These are phyloP conservation scores for Phlyctochytrium planicorne DNA, from an alignment of 192 early-diverging fungal species.

Conservation along the genomic window DNA sequence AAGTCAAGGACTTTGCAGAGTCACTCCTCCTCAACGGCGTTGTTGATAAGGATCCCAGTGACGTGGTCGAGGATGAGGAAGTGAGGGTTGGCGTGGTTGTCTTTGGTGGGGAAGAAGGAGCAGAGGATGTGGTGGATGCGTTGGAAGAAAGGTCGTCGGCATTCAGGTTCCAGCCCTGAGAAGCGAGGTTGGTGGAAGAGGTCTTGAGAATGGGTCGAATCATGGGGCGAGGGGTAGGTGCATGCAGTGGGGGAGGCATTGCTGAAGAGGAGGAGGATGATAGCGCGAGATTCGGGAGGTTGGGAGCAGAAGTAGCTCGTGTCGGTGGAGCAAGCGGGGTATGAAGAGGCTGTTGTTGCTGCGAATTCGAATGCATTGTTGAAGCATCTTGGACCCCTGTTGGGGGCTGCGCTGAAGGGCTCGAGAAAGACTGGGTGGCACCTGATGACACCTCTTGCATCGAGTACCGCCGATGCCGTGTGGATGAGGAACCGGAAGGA, in stretches of 20 bases:
- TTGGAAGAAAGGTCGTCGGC: not conserved
- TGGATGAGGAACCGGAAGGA: too few species aligned
- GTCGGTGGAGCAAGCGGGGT: not conserved
- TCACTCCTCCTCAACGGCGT: conserved; percentile 9
- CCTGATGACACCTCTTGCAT: too few species aligned
- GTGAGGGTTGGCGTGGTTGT: conserved; percentile 1
- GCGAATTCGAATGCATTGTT: too few species aligned
- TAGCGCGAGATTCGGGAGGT: not conserved
- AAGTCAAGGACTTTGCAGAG: conserved; percentile 19
- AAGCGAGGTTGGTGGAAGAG: not conserved
- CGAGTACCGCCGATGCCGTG: too few species aligned
- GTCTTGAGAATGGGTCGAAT: not conserved
- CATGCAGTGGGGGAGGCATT: not conserved
- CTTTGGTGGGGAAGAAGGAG: not conserved
- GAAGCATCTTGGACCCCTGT: too few species aligned
- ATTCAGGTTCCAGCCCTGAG: not conserved
- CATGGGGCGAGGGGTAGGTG: not conserved
- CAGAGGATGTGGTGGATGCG: not conserved
- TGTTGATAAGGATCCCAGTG: too few species aligned
- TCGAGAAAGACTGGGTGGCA: too few species aligned
- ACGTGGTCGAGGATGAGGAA: not conserved
- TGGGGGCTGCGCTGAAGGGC: too few species aligned
- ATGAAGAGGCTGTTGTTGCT: not conserved
- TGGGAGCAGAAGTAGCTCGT: too few species aligned
- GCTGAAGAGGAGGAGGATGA: not conserved